phyloP scores from a whole-genome alignment of 1,284 basidiomycete species.

The Butyriboletus appendiculatus region DNA sequence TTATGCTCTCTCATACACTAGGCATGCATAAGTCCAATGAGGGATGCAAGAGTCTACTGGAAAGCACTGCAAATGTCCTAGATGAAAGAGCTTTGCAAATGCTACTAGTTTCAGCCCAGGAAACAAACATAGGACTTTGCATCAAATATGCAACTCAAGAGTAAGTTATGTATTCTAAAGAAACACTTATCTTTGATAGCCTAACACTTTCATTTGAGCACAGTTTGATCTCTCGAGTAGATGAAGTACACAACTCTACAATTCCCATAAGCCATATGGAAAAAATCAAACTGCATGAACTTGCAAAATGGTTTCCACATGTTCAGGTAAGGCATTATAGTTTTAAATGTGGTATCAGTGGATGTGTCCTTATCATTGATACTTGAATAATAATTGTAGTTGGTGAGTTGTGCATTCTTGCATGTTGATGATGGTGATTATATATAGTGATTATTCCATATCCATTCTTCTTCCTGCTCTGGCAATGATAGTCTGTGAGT shows the following conservation, averaged over 20 bases:
- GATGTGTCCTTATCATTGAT: background rate
- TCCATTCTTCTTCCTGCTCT: background rate
- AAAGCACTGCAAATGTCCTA: background rate
- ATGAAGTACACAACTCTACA: too few relatives aligned
- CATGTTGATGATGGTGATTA: background rate
- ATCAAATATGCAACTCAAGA: background rate
- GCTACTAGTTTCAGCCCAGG: background rate
- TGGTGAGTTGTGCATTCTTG: background rate
- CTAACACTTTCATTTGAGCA: too few relatives aligned
- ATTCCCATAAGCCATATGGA: too few relatives aligned
- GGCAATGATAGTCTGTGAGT: background rate
- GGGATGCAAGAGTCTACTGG: background rate
- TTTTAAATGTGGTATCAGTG: too few relatives aligned
- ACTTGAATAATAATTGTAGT: background rate
- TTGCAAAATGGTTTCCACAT: too few relatives aligned
- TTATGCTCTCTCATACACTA: too few relatives aligned
- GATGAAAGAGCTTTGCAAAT: background rate
- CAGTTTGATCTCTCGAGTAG: too few relatives aligned
- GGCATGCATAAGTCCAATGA: background rate
- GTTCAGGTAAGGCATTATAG: too few relatives aligned
- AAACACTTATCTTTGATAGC: too few relatives aligned
- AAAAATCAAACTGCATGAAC: too few relatives aligned
- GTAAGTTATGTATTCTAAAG: background rate
- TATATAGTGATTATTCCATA: background rate
- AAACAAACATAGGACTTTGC: background rate